Conservation (phyloP, 2,329 filamentous ascomycete genomes). For the Alternaria postmessia region DNA sequence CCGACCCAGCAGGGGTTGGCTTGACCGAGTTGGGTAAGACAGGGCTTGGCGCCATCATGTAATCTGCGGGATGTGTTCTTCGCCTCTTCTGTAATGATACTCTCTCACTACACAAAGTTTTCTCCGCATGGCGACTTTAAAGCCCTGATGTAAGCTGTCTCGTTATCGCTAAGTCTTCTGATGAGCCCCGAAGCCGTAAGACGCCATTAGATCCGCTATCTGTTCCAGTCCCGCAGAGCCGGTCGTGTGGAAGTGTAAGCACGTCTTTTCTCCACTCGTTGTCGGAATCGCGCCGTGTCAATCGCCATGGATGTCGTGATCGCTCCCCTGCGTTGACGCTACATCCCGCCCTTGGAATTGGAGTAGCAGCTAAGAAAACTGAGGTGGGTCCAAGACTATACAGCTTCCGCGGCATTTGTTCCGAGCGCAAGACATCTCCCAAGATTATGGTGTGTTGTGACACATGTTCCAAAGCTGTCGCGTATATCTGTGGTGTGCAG, state of each 20-base stretch:
- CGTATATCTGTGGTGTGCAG: neutral
- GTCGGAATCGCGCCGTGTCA: slow-evolving; percentile 28
- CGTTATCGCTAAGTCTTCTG: neutral
- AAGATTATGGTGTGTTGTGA: neutral
- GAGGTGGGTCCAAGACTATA: neutral
- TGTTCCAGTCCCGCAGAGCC: slow-evolving; percentile 11
- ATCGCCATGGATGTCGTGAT: slow-evolving; percentile 21
- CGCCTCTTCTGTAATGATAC: neutral
- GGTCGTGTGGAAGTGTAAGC: slow-evolving; percentile 24
- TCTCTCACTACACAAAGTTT: neutral
- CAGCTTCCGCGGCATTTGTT: neutral
- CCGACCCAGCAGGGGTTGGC: slow-evolving; percentile 16
- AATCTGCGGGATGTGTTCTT: slow-evolving; percentile 8
- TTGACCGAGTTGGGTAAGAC: slow-evolving; percentile 23
- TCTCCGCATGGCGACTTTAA: neutral
- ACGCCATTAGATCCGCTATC: slow-evolving; percentile 5
- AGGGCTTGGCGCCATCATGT: slow-evolving; percentile 28
- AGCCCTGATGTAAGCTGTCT: neutral
- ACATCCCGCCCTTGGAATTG: slow-evolving; percentile 68
- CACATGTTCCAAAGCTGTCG: neutral
- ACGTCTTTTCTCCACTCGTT: slow-evolving; percentile 45
- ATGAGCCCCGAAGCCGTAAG: neutral
- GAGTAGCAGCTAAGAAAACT: slow-evolving; percentile 54
- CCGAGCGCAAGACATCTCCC: neutral
- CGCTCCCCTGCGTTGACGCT: slow-evolving; percentile 15